phyloP scores from a whole-genome alignment of 495 filamentous ascomycete genomes.

The Penicillium fimorum region DNA sequence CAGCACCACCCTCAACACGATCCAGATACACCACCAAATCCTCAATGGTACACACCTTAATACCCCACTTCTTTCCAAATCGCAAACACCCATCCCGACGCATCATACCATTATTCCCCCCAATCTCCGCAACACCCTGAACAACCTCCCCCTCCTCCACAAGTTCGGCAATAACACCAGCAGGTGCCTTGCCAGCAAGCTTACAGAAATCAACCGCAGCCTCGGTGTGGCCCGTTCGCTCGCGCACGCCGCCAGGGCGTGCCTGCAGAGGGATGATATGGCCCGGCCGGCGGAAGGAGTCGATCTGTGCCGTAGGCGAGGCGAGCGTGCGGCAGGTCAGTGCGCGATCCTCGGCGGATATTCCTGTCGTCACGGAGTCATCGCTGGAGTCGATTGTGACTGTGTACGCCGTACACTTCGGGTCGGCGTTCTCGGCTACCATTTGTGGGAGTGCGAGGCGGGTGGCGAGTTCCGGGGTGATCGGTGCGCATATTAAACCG shows the following conservation, averaged over 20 bases:
- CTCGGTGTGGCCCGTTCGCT: slow-evolving; percentile 85
- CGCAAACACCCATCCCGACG: slow-evolving; percentile 81
- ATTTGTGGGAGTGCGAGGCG: slow-evolving; percentile 82
- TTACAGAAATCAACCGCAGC: slow-evolving; percentile 86
- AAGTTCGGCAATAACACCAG: slow-evolving; percentile 81
- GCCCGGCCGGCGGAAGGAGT: slow-evolving; percentile 76
- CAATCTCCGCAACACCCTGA: slow-evolving; percentile 55
- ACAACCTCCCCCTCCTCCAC: slow-evolving; percentile 75
- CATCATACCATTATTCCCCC: slow-evolving; percentile 79
- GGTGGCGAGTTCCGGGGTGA: slow-evolving; percentile 62
- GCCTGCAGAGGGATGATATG: slow-evolving; percentile 89
- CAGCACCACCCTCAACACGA: slow-evolving; percentile 37
- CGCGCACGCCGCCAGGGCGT: slow-evolving; percentile 73
- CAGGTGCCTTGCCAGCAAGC: slow-evolving; percentile 69
- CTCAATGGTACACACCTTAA: slow-evolving; percentile 94
- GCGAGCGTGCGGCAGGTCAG: slow-evolving; percentile 80
- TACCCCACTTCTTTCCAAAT: slow-evolving; percentile 84
- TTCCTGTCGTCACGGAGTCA: slow-evolving; percentile 78
- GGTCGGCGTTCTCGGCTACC: slow-evolving; percentile 79
- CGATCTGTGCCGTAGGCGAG: slow-evolving; percentile 53
- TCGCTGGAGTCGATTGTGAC: slow-evolving; percentile 75
- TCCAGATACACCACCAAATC: slow-evolving; percentile 80
- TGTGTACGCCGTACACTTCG: slow-evolving; percentile 89
- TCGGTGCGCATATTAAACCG: slow-evolving; percentile 85
- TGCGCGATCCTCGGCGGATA: slow-evolving; percentile 83